phyloP scores from a whole-genome alignment of 148 eudicot genomes.

The Rhododendron molle region DNA sequence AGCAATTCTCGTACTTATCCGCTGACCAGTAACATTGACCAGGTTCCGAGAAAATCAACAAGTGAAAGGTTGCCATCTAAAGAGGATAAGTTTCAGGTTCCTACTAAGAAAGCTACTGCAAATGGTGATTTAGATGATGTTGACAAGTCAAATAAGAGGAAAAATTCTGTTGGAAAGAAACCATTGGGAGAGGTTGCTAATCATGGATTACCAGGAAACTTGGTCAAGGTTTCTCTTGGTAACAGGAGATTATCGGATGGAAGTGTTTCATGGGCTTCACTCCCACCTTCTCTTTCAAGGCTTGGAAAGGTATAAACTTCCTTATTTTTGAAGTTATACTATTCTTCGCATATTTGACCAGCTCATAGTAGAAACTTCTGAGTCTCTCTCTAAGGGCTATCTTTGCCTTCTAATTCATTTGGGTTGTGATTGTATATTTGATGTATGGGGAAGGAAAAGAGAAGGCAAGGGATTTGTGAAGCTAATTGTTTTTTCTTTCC shows the following conservation, averaged over 20 bases:
- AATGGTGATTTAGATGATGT: slow-evolving; percentile 47
- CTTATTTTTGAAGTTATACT: not conserved
- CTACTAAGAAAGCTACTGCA: slow-evolving; percentile 28
- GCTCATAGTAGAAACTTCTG: not conserved
- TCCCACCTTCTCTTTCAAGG: slow-evolving; percentile 72
- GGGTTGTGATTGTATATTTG: not conserved
- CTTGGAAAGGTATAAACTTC: slow-evolving; percentile 62
- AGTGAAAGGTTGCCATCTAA: slow-evolving; percentile 55
- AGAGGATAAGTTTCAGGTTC: slow-evolving; percentile 38
- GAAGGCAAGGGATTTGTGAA: not conserved
- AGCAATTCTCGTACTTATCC: not conserved
- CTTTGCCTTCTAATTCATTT: not conserved
- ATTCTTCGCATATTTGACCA: not conserved
- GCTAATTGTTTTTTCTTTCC: not conserved
- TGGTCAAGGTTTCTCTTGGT: slow-evolving; percentile 62
- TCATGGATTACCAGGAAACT: slow-evolving; percentile 56
- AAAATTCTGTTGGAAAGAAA: slow-evolving; percentile 45
- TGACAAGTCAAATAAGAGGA: slow-evolving; percentile 39
- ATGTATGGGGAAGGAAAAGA: not conserved
- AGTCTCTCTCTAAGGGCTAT: not conserved
- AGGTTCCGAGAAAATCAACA: slow-evolving; percentile 61
- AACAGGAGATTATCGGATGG: slow-evolving; percentile 59
- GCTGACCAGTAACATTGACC: slow-evolving; percentile 13
- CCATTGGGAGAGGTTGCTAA: slow-evolving; percentile 37
- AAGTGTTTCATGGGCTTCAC: slow-evolving; percentile 68